Percentiles rank a stretch among this genome's conserved stretches.
Conservation (phyloP, 148 eudicot genomes). For the Simmondsia chinensis region DNA sequence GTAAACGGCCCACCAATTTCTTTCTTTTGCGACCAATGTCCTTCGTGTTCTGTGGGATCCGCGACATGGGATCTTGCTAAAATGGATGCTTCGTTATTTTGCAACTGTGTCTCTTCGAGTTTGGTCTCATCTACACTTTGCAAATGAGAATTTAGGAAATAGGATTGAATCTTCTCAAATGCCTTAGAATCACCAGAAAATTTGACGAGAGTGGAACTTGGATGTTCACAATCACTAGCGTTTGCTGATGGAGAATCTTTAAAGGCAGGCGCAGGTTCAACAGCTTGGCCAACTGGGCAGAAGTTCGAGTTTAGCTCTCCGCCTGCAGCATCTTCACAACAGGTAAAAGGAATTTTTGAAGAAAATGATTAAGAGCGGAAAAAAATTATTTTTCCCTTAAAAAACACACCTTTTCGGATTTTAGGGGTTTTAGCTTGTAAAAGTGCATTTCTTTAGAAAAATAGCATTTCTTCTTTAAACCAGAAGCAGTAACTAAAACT, state of each 20-base stretch:
- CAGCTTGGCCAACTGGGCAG: constrained; percentile 13
- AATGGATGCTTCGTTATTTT: background rate
- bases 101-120: background rate
- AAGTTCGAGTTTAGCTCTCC: constrained; percentile 8
- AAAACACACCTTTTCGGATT: no score
- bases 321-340: constrained; percentile 18
- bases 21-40: no score
- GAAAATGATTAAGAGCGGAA: no score
- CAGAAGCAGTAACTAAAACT: no score
- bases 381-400: no score
- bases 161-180: constrained; percentile 31
- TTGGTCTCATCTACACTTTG: constrained; percentile 7
- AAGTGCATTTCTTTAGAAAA: no score
- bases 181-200: constrained; percentile 9
- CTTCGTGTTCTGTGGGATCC: no score
- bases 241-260: constrained; percentile 15
- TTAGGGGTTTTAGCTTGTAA: no score
- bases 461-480: no score
- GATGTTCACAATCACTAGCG: constrained; percentile 2
- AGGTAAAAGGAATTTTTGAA: no score
- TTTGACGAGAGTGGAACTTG: background rate
- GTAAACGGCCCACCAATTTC: no score
- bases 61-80: no score
- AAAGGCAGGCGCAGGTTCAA: constrained; percentile 5
- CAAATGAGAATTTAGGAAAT: constrained; percentile 25